Evolutionary conservation across 2,329 filamentous ascomycete species (phyloP).

Genomic region (Scopulariopsis brevicaulis): DNA sequence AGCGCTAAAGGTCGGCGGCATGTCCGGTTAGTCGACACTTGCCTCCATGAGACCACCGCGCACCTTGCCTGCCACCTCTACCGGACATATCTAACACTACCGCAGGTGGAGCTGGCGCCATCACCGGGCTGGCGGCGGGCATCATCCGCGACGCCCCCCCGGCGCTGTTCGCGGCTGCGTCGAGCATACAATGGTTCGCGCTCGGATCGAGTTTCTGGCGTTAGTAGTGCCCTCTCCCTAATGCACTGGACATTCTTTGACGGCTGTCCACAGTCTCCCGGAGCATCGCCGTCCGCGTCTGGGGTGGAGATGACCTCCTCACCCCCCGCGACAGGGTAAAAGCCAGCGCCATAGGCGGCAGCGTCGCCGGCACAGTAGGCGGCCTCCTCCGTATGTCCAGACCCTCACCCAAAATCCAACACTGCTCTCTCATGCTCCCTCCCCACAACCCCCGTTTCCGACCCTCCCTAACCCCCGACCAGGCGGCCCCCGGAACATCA

Average conservation of each 20-base stretch:
- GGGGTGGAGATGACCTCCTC: slow-evolving; percentile 39
- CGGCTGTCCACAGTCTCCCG: slow-evolving; percentile 29
- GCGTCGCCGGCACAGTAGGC: slow-evolving; percentile 51
- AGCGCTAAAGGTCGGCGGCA: slow-evolving; percentile 47
- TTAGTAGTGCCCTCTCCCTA: slow-evolving; percentile 23
- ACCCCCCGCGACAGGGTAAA: slow-evolving; percentile 47
- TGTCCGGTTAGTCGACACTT: slow-evolving; percentile 33
- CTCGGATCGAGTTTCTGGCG: slow-evolving; percentile 70
- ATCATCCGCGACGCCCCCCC: slow-evolving; percentile 58
- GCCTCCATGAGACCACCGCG: background rate
- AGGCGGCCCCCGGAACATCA: slow-evolving; percentile 41
- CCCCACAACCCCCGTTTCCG: background rate
- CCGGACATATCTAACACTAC: background rate
- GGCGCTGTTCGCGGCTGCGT: slow-evolving; percentile 58
- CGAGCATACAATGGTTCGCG: slow-evolving; percentile 71
- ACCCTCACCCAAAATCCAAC: no score
- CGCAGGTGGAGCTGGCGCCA: slow-evolving; percentile 46
- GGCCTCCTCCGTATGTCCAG: slow-evolving; percentile 37
- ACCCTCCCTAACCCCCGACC: background rate
- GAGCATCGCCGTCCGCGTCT: slow-evolving; percentile 31
- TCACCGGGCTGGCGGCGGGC: slow-evolving; percentile 58
- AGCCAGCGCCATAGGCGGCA: slow-evolving; percentile 61
- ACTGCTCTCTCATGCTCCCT: no score
- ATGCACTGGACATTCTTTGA: slow-evolving; percentile 5
- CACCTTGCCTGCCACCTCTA: background rate